phyloP scores from a whole-genome alignment of 139 green algal species.

The Chlamydomonas sp. region DNA sequence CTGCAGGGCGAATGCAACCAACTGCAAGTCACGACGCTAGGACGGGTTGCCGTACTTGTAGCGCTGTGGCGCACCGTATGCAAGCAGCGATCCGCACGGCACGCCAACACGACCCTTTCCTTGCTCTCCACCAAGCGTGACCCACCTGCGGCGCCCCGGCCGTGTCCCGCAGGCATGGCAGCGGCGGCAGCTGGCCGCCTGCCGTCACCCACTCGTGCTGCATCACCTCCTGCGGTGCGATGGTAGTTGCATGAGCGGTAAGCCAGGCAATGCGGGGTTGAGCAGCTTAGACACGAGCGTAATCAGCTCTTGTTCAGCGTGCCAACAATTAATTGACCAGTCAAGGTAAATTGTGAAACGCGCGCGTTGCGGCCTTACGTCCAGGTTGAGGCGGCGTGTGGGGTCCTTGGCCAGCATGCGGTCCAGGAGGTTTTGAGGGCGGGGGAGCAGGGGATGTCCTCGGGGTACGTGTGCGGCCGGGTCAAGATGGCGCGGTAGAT shows the following conservation, averaged over 20 bases:
- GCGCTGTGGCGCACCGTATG: too few relatives aligned
- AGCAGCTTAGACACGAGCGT: too few relatives aligned
- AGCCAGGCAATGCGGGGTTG: not conserved
- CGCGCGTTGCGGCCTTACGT: slow-evolving; percentile 20
- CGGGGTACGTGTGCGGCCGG: slow-evolving; percentile 17
- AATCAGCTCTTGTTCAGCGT: too few relatives aligned
- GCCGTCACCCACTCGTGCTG: slow-evolving; percentile 52
- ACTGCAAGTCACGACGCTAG: too few relatives aligned
- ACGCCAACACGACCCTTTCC: too few relatives aligned
- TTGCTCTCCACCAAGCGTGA: too few relatives aligned
- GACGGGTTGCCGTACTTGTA: too few relatives aligned
- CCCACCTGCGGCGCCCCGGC: too few relatives aligned
- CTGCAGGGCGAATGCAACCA: too few relatives aligned
- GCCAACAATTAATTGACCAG: too few relatives aligned
- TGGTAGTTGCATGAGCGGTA: not conserved
- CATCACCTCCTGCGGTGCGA: slow-evolving; percentile 25
- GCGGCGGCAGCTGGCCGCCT: slow-evolving; percentile 23
- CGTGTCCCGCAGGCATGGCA: not conserved
- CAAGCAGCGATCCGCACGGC: too few relatives aligned
- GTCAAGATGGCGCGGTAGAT: slow-evolving; percentile 59
- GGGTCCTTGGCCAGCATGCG: slow-evolving; percentile 86
- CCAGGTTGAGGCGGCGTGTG: slow-evolving; percentile 71
- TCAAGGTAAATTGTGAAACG: not conserved
- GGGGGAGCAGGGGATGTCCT: slow-evolving; percentile 31
- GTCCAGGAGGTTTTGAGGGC: slow-evolving; percentile 71